Conservation (phyloP, 306 rosid genomes). For the Hippophae gyantsensis region DNA sequence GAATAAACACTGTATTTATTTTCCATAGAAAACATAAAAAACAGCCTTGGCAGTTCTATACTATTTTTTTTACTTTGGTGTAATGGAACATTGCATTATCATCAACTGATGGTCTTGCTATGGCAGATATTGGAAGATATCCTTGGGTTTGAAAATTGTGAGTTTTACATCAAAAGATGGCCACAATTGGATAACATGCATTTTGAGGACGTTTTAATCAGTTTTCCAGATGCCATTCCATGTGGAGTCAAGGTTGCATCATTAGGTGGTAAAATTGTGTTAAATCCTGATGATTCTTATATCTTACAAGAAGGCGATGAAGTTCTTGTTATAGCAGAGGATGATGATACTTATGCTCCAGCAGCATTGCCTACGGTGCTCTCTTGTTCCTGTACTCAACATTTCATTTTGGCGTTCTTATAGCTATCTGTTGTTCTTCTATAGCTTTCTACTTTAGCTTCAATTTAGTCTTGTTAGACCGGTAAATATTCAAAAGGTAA, state of each 20-base stretch:
- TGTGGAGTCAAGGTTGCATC: slow-evolving; percentile 86
- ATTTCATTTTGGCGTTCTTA: slow-evolving; percentile 15
- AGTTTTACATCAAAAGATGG: slow-evolving; percentile 92
- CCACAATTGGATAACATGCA: slow-evolving; percentile 70
- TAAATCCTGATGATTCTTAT: slow-evolving; percentile 80
- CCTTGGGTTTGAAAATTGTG: slow-evolving; percentile 92
- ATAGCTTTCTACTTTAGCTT: not conserved
- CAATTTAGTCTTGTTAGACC: not conserved
- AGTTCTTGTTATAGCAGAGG: slow-evolving; percentile 85
- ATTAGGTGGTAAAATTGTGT: slow-evolving; percentile 62
- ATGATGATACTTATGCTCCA: slow-evolving; percentile 81
- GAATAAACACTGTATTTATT: not conserved
- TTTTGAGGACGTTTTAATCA: slow-evolving; percentile 64
- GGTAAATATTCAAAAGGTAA: not conserved
- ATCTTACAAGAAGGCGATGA: slow-evolving; percentile 81
- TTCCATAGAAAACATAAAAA: too few species aligned
- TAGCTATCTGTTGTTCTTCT: slow-evolving; percentile 5
- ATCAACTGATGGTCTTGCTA: slow-evolving; percentile 16
- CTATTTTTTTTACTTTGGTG: not conserved
- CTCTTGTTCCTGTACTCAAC: slow-evolving; percentile 26
- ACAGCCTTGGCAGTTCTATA: not conserved
- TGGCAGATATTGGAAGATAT: slow-evolving; percentile 93
- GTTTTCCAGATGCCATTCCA: slow-evolving; percentile 86
- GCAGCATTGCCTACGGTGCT: slow-evolving; percentile 71
- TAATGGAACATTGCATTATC: slow-evolving; percentile 3